Evolutionary conservation across 2,329 filamentous ascomycete genomes (phyloP).

Genomic region (Sclerotinia glacialis): DNA sequence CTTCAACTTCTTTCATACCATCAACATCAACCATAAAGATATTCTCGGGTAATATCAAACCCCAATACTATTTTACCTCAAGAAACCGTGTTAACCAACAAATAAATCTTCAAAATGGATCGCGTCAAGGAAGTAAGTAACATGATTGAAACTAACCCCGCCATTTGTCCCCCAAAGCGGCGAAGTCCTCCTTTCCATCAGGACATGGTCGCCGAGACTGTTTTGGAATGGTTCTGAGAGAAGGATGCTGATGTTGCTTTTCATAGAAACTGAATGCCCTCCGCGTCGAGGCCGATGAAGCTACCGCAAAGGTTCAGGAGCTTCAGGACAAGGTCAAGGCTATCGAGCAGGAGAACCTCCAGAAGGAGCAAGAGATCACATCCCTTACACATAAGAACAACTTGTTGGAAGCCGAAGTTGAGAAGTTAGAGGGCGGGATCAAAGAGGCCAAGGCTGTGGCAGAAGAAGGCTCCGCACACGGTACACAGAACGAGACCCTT

Average conservation of each 20-base stretch:
- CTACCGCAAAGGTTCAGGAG: constrained; percentile 78
- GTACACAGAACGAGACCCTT: constrained; percentile 87
- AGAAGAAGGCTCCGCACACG: constrained; percentile 76
- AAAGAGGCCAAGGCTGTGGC: constrained; percentile 86
- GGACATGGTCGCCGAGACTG: not conserved
- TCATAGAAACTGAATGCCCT: constrained; percentile 88
- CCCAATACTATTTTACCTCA: not conserved
- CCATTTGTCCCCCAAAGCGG: constrained; percentile 28
- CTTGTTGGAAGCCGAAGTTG: constrained; percentile 83
- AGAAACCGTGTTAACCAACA: not conserved
- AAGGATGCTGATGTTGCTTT: constrained; percentile 21
- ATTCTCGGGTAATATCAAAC: constrained; percentile 7
- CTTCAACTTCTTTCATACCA: constrained; percentile 15
- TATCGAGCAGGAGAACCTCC: constrained; percentile 90
- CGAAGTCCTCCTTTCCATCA: constrained; percentile 14
- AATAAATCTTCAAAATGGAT: constrained; percentile 60
- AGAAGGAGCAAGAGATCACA: constrained; percentile 97
- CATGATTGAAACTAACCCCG: constrained; percentile 35
- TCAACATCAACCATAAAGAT: constrained; percentile 18
- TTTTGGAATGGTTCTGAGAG: constrained; percentile 1
- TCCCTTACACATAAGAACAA: constrained; percentile 95
- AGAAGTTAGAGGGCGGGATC: constrained; percentile 82
- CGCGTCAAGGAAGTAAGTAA: constrained; percentile 82
- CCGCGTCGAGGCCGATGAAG: constrained; percentile 89
- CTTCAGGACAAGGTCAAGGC: constrained; percentile 81